Evolutionary conservation across 139 green algal species (phyloP).

Genomic region (Closterium sp.): DNA sequence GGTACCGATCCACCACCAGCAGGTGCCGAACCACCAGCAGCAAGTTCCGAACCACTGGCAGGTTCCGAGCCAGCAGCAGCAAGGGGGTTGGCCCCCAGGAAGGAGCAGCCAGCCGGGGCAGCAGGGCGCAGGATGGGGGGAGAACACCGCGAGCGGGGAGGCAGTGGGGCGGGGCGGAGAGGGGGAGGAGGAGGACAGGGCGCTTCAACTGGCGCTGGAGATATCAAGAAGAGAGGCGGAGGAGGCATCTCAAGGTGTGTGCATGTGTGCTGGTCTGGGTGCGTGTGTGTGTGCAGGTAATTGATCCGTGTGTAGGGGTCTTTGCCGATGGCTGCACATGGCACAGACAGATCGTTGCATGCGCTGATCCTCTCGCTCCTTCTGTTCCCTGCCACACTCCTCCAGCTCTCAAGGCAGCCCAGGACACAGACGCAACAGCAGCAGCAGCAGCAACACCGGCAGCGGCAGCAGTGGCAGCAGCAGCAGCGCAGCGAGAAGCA

Average conservation of each 20-base stretch:
- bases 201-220: neutral
- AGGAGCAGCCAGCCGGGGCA: neutral
- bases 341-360: neutral
- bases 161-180: neutral
- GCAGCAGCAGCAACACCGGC: neutral
- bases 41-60: neutral
- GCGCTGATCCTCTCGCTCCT: neutral
- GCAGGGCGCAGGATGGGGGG: neutral
- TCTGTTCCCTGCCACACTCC: neutral
- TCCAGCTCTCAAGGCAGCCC: neutral
- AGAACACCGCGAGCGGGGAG: neutral
- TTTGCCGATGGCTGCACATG: neutral
- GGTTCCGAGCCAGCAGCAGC: neutral
- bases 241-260: neutral
- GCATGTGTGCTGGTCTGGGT: conserved; percentile 2
- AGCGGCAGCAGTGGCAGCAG: neutral
- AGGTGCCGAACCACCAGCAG: neutral
- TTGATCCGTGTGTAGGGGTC: conserved; percentile 10
- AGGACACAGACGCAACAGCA: neutral
- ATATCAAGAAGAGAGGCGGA: neutral
- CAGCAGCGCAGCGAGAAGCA: neutral
- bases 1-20: neutral
- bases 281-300: conserved; percentile 5
- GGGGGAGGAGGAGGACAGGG: neutral
- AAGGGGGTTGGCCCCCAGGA: neutral